Base-by-base conservation (phyloP, 2,329 filamentous ascomycete genomes). In the Colletotrichum tofieldiae region DNA sequence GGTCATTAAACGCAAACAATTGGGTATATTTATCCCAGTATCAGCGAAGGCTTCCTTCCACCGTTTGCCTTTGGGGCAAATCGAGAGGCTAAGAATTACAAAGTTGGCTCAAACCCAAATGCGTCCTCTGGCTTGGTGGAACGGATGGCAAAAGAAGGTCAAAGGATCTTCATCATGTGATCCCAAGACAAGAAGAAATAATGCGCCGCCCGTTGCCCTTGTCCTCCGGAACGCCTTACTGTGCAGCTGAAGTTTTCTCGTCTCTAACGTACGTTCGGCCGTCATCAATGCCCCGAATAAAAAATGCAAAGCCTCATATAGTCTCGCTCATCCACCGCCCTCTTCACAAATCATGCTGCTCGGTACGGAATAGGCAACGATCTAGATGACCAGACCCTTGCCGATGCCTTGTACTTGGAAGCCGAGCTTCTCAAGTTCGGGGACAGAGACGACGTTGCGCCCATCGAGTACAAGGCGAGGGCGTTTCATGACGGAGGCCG, bases 351-450 rank as follows among this genome's bases (percentile, higher is more conserved):
- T 58, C 16, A 37, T n/a, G 35, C 43, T 20, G 18, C 16, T 32
- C 45, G 16, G 9, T 12, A n/a, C 29, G 5, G 6, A 26, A 7
- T 6, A 32, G 37, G 37, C 8, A 5, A 5, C 14, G 23, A 0
- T 85, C 56, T 82, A 82, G 64, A 81, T 82, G 67, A 83, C 83
- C 75, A 85, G 84, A 16, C 84, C 83, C 8, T 82, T 85, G 23
- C 81, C 81, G 56, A 82, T 81, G 66, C 83, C 84, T 41, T 78
- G 83, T 52, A 80, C 77, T 77, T 81, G 78, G 80, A 80, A 81
- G 73, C 84, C 81, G 49, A 79, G 76, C 75, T 84, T 75, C 73
- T 75, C 74, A 26, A 75, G 74, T 61, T 75, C 73, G 3, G 72
- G 71, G 14, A 64, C 72, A 5, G 60, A 68, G 41, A 75, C 73